phyloP scores from a whole-genome alignment of 1,139 yeast species.

The Scheffersomyces quercinus region DNA sequence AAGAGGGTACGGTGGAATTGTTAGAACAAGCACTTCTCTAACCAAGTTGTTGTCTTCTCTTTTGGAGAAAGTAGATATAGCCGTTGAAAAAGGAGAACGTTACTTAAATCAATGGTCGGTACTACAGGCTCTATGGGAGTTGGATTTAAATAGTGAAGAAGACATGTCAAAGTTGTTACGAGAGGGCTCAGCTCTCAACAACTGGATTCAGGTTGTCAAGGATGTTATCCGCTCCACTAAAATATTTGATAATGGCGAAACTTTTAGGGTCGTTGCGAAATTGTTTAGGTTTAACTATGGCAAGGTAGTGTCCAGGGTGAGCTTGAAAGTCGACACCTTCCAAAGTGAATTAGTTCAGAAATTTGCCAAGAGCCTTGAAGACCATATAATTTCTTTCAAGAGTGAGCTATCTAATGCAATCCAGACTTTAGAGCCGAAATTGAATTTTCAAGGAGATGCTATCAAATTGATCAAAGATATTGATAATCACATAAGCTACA shows the following conservation, averaged over 20 bases:
- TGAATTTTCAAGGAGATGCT: slow-evolving; percentile 18
- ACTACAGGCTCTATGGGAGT: slow-evolving; percentile 63
- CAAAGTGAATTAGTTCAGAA: slow-evolving; percentile 47
- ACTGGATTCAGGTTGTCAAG: slow-evolving; percentile 51
- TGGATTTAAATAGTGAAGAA: slow-evolving; percentile 21
- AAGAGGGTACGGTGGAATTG: too few species aligned
- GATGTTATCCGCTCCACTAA: slow-evolving; percentile 48
- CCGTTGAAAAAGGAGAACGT: slow-evolving; percentile 23
- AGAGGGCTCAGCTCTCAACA: slow-evolving; percentile 28
- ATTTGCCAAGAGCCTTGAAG: slow-evolving; percentile 41
- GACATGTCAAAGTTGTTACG: slow-evolving; percentile 23
- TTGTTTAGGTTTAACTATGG: slow-evolving; percentile 44
- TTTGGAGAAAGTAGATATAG: slow-evolving; percentile 18
- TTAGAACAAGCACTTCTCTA: too few species aligned
- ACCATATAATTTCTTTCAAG: slow-evolving; percentile 13
- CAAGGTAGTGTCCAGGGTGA: slow-evolving; percentile 56
- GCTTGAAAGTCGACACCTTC: slow-evolving; percentile 59
- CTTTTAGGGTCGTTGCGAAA: slow-evolving; percentile 36
- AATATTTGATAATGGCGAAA: slow-evolving; percentile 53
- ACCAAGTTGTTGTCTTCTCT: slow-evolving; percentile 2
- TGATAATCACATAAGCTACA: slow-evolving; percentile 15
- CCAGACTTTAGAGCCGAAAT: slow-evolving; percentile 16
- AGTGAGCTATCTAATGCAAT: slow-evolving; percentile 15
- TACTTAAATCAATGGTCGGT: slow-evolving; percentile 55
- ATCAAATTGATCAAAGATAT: slow-evolving; percentile 18